Base-by-base conservation (phyloP, 108 stramenopile genomes). In the Pseudonitzschia multistriata region DNA sequence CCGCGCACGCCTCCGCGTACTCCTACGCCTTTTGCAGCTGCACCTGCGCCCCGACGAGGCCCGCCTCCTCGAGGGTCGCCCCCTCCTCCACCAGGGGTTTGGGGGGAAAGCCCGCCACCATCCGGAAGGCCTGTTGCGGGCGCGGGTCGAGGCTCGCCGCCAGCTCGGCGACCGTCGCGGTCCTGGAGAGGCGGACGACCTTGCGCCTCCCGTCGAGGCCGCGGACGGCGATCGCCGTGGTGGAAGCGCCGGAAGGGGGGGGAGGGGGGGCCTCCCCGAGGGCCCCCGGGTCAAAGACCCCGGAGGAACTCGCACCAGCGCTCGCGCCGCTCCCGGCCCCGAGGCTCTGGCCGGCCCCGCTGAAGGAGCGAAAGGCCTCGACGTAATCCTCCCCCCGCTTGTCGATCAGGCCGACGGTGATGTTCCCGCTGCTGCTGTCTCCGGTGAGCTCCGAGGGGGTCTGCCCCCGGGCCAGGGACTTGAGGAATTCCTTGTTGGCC, bases 401-500 rank as follows among this genome's bases (percentile, higher is more conserved):
- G 80, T 94, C 93, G 15, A 94, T 76, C 39, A 94, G 66, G 30
- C 90, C 90, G 17, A 94, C 89, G 49, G 79, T 79, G 11, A 89
- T 83, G 39, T 86, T 82, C 6, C 72, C 80, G 14, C 62, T 74
- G 0, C 74, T 68, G n/a, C 63, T 65, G 2, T 53, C 61, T 24
- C 73, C 67, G 42, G 42, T 17, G 8, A 92, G 72, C 70, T 93
- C 93, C 0, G 80, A 48, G 0, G 96, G 96, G 10, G 88, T 85
- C 57, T 71, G 66, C 50, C 97, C 97, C 10, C 57, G 61, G 14
- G 91, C 92, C 59, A 98, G 70, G n/a, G 80, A 72, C 5, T 83
- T 79, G 57, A 98, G 62, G 77, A 98, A 98, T 24, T 87, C 84
- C 21, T 85, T 73, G 84, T 97, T 98, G 63, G 68, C 74, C 0